These are phyloP conservation scores for Colletotrichum abscissum DNA, from an alignment of 2,329 filamentous ascomycete genomes.

Conservation along the genomic window DNA sequence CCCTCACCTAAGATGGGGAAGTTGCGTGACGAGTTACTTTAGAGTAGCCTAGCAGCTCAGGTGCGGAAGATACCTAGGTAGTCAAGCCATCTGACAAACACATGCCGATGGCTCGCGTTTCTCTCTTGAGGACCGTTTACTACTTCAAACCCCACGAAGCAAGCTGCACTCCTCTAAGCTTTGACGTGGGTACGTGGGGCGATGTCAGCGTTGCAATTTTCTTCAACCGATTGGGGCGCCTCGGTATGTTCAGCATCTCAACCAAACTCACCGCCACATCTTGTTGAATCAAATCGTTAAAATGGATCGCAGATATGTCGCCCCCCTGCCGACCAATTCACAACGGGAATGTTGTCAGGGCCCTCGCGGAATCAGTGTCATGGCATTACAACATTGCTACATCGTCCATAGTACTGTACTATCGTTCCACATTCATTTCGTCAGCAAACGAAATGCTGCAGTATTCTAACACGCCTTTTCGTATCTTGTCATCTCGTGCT, in stretches of 20 bases:
- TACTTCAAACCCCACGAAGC: background rate
- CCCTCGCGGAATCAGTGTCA: background rate
- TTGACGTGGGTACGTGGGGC: background rate
- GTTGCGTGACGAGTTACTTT: too few species aligned
- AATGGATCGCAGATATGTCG: background rate
- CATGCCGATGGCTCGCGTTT: background rate
- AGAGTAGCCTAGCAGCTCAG: background rate
- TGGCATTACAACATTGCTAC: slow-evolving; percentile 13
- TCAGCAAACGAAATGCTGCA: background rate
- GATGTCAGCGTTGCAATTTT: background rate
- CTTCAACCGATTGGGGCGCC: background rate
- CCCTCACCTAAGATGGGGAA: background rate
- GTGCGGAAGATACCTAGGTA: background rate
- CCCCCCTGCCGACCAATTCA: background rate
- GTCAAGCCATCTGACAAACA: background rate
- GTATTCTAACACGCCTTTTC: slow-evolving; percentile 1
- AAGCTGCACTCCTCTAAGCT: background rate
- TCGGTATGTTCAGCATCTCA: background rate
- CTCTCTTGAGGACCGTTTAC: background rate
- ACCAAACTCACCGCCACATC: slow-evolving; percentile 16
- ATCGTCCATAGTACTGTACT: background rate
- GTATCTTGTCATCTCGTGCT: background rate
- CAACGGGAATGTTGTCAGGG: background rate
- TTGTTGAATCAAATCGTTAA: slow-evolving; percentile 11
- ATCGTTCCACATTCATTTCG: background rate